A percentile compares a stretch with the other conserved stretches of the same genome.
Conservation (phyloP, 1,284 basidiomycete genomes). For the Apiotrichum akiyoshidainum region DNA sequence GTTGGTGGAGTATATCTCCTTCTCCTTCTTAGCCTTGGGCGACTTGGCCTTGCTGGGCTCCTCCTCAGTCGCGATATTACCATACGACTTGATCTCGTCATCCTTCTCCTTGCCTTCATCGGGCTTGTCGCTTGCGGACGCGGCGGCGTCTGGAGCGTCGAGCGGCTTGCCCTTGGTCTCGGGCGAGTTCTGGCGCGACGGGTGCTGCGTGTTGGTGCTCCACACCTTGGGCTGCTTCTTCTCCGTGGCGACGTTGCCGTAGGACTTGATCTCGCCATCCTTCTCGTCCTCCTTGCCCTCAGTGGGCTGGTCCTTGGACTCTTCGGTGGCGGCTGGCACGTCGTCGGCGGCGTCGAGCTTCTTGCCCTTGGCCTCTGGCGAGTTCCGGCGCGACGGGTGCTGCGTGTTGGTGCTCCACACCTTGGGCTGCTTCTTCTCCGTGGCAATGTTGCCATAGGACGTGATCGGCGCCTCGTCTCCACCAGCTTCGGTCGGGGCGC, state of each 20-base stretch:
- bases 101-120: constrained; percentile 1
- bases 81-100: neutral
- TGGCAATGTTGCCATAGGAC: neutral
- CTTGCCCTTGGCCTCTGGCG: neutral
- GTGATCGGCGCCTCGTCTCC: neutral
- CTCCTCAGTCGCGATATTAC: neutral
- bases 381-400: constrained; percentile 5
- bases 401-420: constrained; percentile 36
- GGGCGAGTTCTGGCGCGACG: constrained; percentile 1
- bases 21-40: neutral
- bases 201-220: constrained; percentile 30
- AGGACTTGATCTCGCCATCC: neutral
- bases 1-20: neutral
- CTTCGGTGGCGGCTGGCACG: too few relatives aligned
- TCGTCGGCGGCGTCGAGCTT: neutral
- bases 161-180: neutral
- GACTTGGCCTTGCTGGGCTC: too few relatives aligned
- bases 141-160: neutral
- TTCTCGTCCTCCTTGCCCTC: neutral
- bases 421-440: constrained; percentile 12
- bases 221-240: constrained; percentile 24
- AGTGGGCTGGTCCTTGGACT: too few relatives aligned
- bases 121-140: too few relatives aligned
- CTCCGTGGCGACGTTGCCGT: constrained; percentile 3
- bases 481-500: neutral